Conservation (phyloP, 495 filamentous ascomycete genomes). For the Podospora pseudopauciseta region DNA sequence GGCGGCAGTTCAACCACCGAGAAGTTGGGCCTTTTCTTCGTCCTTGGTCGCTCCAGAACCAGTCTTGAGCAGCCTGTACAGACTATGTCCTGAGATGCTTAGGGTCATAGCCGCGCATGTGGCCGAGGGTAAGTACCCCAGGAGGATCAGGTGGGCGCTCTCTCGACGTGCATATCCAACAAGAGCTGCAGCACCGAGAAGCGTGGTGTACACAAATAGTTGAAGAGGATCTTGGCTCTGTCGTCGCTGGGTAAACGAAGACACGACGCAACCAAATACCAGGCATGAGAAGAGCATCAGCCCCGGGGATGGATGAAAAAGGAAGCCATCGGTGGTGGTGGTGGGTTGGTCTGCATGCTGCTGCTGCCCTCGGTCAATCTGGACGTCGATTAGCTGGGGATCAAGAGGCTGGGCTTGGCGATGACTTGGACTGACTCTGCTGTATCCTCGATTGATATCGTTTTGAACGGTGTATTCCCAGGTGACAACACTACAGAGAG, state of each 20-base stretch:
- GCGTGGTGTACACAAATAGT: conserved; percentile 35
- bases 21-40: conserved; percentile 20
- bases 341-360: neutral
- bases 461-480: conserved; percentile 26
- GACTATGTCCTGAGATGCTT: conserved; percentile 28
- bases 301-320: conserved; percentile 33
- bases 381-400: conserved; percentile 1
- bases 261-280: conserved; percentile 44
- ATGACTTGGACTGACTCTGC: conserved; percentile 17
- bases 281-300: conserved; percentile 45
- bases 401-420: conserved; percentile 12
- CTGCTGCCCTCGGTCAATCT: conserved; percentile 2
- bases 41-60: neutral
- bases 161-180: conserved; percentile 32
- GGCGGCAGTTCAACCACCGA: conserved; percentile 8
- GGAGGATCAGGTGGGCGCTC: conserved; percentile 39
- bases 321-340: conserved; percentile 12
- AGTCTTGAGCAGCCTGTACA: conserved; percentile 15
- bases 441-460: conserved; percentile 4
- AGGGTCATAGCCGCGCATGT: conserved; percentile 41
- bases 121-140: conserved; percentile 43
- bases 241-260: conserved; percentile 42
- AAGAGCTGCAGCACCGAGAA: conserved; percentile 30
- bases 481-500: conserved; percentile 26
- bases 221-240: conserved; percentile 41